Base-by-base conservation (phyloP, 768 basidiomycete genomes). In the Boletus eberwhitei region DNA sequence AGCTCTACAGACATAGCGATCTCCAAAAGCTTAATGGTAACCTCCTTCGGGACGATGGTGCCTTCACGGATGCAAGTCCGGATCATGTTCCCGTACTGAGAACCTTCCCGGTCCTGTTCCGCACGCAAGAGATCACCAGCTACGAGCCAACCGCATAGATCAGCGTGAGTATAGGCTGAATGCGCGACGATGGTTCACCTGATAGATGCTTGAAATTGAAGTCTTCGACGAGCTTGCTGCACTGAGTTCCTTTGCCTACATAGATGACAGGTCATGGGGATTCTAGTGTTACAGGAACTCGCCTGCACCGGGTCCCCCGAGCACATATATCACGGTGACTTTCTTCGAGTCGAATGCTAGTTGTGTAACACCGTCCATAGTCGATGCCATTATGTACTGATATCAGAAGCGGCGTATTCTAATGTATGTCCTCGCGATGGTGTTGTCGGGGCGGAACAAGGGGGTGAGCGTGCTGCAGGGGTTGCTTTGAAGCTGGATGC, bases 61-160 rank as follows among this genome's bases (percentile, higher is more conserved):
- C 97, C 97, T 73, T 94, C 95, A 48, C 78, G 82, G 70, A 99
- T 98, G 75, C 86, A 90, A 14, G 80, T 86, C 59, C 82, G 86
- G 70, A 98, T 99, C 65, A 98, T 74, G 26, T 83, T 75, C 31
- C 94, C 94, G 62, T 87, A 90, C 56, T 86, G 65, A 1, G 93
- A 95, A 41, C 90, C 89, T 53, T 87, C 83, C 42, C 95, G 86
- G 55, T 84, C 76, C 74, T 98, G 95, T 67, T 99, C 97, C 9
- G 90, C 93, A 57, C 97, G 90, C 21, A 98, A 82, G 31, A 99
- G 87, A 72, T 99, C 97, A n/a, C 97, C 97, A 55, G 97, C 97
- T 93, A 70, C 26, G 19, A 32, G 48, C 26, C 55, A 34, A 22
- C 26, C 54, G 12, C 41, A 47, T 48, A 16, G 35, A 57, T 55